Conservation (phyloP, 257 asterid genomes). For the Solanum phureja region DNA sequence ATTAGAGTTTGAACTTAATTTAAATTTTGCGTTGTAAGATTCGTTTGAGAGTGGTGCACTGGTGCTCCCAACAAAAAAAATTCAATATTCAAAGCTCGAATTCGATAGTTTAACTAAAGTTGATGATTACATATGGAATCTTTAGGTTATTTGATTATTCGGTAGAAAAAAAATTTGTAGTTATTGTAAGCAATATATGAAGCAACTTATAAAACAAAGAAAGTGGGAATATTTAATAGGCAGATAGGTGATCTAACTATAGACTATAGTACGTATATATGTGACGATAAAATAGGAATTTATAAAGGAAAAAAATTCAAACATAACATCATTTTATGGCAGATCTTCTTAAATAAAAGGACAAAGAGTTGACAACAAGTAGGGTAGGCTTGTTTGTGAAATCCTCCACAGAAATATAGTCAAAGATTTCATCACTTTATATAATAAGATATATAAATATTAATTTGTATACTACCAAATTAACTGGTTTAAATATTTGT, state of each 20-base stretch:
- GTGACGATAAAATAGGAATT: background rate
- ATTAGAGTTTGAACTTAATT: too few species aligned
- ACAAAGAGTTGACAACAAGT: background rate
- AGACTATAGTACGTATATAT: background rate
- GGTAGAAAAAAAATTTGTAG: background rate
- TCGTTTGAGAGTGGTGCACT: too few species aligned
- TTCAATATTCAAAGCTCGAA: too few species aligned
- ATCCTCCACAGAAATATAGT: background rate
- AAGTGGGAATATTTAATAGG: background rate
- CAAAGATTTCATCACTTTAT: background rate
- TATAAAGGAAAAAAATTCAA: background rate
- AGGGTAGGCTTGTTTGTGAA: background rate
- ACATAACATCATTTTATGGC: background rate
- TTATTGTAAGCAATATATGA: background rate
- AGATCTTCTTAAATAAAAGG: background rate
- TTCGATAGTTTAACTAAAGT: too few species aligned
- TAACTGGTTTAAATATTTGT: background rate
- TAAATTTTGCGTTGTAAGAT: accelerated
- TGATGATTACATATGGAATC: background rate
- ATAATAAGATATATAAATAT: background rate
- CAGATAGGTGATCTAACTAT: background rate
- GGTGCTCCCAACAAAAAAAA: too few species aligned
- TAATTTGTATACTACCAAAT: background rate
- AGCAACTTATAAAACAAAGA: background rate
- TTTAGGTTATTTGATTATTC: background rate